A percentile compares a stretch with the other conserved stretches of the same genome.
These are phyloP conservation scores for Musa acuminata DNA, from an alignment of 176 grass and related monocot species.

Conservation along the genomic window DNA sequence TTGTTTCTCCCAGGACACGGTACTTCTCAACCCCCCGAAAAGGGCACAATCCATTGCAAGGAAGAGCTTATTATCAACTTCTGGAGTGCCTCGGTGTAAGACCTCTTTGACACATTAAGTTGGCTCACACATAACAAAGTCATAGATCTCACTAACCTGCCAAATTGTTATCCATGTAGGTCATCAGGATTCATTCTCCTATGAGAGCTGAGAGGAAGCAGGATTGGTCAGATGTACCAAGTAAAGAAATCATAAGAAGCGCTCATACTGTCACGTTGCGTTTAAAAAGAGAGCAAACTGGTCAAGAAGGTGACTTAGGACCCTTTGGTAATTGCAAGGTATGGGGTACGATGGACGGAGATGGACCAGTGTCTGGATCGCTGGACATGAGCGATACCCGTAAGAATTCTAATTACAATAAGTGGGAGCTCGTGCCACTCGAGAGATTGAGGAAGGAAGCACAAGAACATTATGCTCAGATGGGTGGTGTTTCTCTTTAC, in stretches of 20 bases:
- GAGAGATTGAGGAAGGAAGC: slow-evolving; percentile 64
- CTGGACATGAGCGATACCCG: slow-evolving; percentile 57
- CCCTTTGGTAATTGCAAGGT: slow-evolving; percentile 93
- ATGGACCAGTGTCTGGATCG: slow-evolving; percentile 68
- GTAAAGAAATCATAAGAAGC: slow-evolving; percentile 53
- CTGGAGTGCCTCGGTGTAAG: slow-evolving; percentile 92
- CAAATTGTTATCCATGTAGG: slow-evolving; percentile 32
- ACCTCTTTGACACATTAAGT: neutral
- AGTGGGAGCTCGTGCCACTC: slow-evolving; percentile 75
- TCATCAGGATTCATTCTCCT: slow-evolving; percentile 83
- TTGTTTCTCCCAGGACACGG: slow-evolving; percentile 56
- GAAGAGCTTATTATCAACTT: slow-evolving; percentile 96
- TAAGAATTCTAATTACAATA: slow-evolving; percentile 60
- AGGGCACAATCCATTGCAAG: slow-evolving; percentile 95
- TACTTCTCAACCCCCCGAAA: slow-evolving; percentile 82
- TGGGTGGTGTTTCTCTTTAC: slow-evolving; percentile 57
- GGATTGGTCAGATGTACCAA: slow-evolving; percentile 84
- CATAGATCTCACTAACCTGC: neutral
- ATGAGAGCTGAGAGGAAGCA: slow-evolving; percentile 77
- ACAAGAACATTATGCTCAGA: slow-evolving; percentile 66
- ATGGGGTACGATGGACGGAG: slow-evolving; percentile 55
- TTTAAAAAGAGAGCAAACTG: slow-evolving; percentile 42
- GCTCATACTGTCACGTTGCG: slow-evolving; percentile 59
- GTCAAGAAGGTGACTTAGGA: slow-evolving; percentile 29
- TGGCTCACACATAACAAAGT: neutral